Conservation (phyloP, 1,284 basidiomycete genomes). For the Vanrija sp. region DNA sequence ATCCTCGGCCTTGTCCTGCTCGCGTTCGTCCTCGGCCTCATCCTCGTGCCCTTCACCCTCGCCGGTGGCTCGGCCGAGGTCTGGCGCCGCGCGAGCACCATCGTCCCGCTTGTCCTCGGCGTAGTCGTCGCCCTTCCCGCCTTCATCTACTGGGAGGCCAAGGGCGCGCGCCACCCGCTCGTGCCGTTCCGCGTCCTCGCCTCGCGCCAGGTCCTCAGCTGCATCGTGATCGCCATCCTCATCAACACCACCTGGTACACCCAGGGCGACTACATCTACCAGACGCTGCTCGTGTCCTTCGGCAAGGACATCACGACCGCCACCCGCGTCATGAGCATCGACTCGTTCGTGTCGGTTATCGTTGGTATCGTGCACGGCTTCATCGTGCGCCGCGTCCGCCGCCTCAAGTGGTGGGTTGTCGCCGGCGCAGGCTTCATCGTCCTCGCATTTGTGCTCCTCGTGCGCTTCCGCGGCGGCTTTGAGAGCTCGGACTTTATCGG, state of each 20-base stretch:
- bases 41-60: constrained; percentile 48
- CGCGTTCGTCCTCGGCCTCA: constrained; percentile 18
- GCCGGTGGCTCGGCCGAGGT: constrained; percentile 29
- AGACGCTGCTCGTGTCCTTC: constrained; percentile 47
- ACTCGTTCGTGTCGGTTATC: constrained; percentile 48
- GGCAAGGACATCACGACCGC: constrained; percentile 42
- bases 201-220: constrained; percentile 46
- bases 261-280: constrained; percentile 47
- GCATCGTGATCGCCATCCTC: constrained; percentile 44
- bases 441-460: constrained; percentile 48
- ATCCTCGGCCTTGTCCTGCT: constrained; percentile 43
- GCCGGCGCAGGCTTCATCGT: constrained; percentile 32
- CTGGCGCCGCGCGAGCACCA: constrained; percentile 43
- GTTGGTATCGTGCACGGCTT: constrained; percentile 45
- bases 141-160: constrained; percentile 48
- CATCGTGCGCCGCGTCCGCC: constrained; percentile 42
- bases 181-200: constrained; percentile 47
- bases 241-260: constrained; percentile 50
- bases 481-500: constrained; percentile 29
- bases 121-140: constrained; percentile 40
- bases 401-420: constrained; percentile 49
- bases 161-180: constrained; percentile 42
- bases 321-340: constrained; percentile 47
- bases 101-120: constrained; percentile 47
- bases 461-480: constrained; percentile 47